Conservation (phyloP, 805 yeast genomes). For the Wickerhamiella vanderwaltii region DNA sequence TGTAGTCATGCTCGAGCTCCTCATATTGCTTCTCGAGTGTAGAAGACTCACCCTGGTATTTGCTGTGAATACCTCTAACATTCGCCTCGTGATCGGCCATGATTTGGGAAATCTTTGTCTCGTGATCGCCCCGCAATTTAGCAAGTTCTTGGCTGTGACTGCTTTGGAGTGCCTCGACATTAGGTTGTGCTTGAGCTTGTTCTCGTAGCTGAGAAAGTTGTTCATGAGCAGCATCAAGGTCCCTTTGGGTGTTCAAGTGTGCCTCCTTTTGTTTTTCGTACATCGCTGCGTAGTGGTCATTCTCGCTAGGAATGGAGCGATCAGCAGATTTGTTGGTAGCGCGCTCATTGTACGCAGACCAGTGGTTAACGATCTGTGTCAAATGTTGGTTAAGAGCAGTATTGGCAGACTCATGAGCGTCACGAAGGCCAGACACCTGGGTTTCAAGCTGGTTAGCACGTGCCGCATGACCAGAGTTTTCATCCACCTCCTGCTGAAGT, state of each 20-base stretch:
- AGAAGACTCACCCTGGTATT: neutral
- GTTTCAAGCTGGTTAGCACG: neutral
- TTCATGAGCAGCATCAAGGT: constrained; percentile 24
- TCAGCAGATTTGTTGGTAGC: neutral
- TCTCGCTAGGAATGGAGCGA: constrained; percentile 2
- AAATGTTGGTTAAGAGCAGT: constrained; percentile 14
- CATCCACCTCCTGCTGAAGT: constrained; percentile 15
- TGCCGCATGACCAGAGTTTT: constrained; percentile 17
- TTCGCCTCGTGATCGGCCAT: neutral
- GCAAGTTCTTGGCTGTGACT: neutral
- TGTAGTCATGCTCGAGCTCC: constrained; percentile 52
- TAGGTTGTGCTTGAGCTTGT: constrained; percentile 16
- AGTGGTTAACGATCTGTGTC: constrained; percentile 12
- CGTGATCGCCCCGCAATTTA: constrained; percentile 10
- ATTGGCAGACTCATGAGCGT: constrained; percentile 1
- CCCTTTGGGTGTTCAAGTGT: constrained; percentile 23
- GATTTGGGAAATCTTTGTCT: constrained; percentile 31
- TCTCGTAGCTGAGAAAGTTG: constrained; percentile 20
- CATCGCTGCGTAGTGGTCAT: constrained; percentile 15
- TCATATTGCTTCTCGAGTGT: constrained; percentile 22
- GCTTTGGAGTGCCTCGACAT: neutral
- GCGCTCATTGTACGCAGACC: constrained; percentile 14
- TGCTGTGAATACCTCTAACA: neutral
- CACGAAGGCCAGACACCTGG: constrained; percentile 3
- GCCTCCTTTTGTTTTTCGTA: constrained; percentile 25